Base-by-base conservation (phyloP, 2,329 filamentous ascomycete genomes). In the Fusarium lyarnte region DNA sequence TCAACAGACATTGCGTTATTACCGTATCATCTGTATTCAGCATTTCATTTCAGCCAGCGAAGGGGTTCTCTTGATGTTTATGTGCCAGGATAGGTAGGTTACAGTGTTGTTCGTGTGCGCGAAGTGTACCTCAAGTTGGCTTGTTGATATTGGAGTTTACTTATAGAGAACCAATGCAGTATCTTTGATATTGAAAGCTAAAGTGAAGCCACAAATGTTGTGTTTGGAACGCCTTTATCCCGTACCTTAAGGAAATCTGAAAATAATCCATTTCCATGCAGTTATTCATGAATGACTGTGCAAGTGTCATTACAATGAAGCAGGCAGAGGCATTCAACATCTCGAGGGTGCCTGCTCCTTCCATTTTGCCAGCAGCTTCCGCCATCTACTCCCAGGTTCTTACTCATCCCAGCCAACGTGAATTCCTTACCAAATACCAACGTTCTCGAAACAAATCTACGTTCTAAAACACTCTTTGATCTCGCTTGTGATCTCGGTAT, bases 21-120 rank as follows among this genome's bases (percentile, higher is more conserved):
- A 25, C 5, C 25, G 25, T 25, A 29, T 7, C 19, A 10, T 5
- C 5, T 21, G 8, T 27, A 21, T 25, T 17, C 33, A 21, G n/a
- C 9, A 11, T 23, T 14, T 27, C 2, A 10, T 6, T 25, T 4
- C 10, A 23, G 7, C 9, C 10, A n/a, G 11, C 12, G 3, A 9
- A n/a, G 2, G 4, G 3, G 1, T 5, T 14, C 25, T 5, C 17
- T 21, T 25, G 2, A 21, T 19, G 9, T 35, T 14, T 19, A 3
- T 11, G 25, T 14, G 4, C 12, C 23, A 25, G 12, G 25, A 16
- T 6, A 11, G 12, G 17, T 8, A 11, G 12, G 17, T 6, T 4
- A 5, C 5, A 4, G 2, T 8, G 12, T 51, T 19, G 17, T 35
- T 21, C 10, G 8, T 3, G 4, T 11, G 47, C n/a, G n/a, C 3